A percentile compares a stretch with the other conserved stretches of the same genome.
Evolutionary conservation across 352 stramenopile species (phyloP).

Genomic region (Phytophthora cactorum): DNA sequence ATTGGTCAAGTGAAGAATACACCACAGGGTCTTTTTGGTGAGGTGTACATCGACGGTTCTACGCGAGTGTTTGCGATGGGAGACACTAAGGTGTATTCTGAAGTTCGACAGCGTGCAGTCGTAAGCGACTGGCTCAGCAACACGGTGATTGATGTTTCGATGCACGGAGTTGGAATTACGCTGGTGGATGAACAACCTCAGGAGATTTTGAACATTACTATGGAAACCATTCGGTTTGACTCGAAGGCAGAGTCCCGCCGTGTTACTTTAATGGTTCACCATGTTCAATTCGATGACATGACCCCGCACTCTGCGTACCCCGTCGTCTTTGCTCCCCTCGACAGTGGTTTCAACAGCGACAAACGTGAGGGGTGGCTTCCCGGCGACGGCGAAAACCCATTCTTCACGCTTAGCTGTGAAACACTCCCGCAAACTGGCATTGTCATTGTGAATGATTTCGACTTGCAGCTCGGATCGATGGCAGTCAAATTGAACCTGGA

Average conservation of each 20-base stretch:
- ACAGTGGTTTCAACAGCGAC: conserved; percentile 89
- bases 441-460: conserved; percentile 81
- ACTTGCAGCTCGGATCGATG: conserved; percentile 73
- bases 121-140: conserved; percentile 80
- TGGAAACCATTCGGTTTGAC: conserved; percentile 81
- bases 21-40: conserved; percentile 63
- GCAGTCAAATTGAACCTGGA: conserved; percentile 83
- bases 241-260: conserved; percentile 56
- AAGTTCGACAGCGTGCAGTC: conserved; percentile 59
- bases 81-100: conserved; percentile 67
- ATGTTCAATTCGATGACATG: conserved; percentile 91
- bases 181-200: conserved; percentile 79
- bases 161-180: conserved; percentile 81
- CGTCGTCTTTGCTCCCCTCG: conserved; percentile 76
- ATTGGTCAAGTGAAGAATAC: conserved; percentile 68
- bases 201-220: conserved; percentile 87
- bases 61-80: conserved; percentile 84
- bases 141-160: conserved; percentile 72
- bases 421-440: conserved; percentile 73
- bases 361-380: conserved; percentile 86
- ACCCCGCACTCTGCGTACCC: conserved; percentile 72
- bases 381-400: conserved; percentile 75
- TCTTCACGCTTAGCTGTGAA: conserved; percentile 71
- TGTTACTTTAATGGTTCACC: conserved; percentile 72
- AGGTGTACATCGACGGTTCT: conserved; percentile 88